phyloP scores from a whole-genome alignment of 2,329 filamentous ascomycete genomes.

The Paraconiothyrium brasiliense region DNA sequence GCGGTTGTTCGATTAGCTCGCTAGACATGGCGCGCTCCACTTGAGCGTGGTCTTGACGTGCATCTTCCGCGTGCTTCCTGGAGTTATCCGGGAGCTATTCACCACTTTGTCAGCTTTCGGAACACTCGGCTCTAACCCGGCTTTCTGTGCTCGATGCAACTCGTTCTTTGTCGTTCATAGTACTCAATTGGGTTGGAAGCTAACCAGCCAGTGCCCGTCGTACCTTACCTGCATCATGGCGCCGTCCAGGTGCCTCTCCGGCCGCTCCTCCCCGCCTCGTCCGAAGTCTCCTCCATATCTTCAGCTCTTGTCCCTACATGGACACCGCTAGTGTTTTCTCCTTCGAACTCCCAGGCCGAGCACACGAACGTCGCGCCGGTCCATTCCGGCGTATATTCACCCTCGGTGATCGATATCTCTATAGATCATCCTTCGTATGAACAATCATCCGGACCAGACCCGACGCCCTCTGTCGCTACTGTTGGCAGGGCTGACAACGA shows the following conservation, averaged over 20 bases:
- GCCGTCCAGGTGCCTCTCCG: constrained; percentile 48
- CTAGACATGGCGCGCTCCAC: constrained; percentile 6
- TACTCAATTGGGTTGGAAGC: constrained; percentile 30
- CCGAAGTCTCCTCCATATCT: constrained; percentile 33
- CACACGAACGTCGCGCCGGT: constrained; percentile 38
- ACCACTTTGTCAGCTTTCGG: constrained; percentile 41
- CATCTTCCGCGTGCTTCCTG: constrained; percentile 37
- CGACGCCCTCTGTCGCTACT: constrained; percentile 25
- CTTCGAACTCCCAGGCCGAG: constrained; percentile 24
- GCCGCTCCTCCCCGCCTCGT: constrained; percentile 35
- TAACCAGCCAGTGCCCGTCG: constrained; percentile 48
- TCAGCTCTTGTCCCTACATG: constrained; percentile 36
- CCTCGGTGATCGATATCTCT: constrained; percentile 42
- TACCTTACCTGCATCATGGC: constrained; percentile 46
- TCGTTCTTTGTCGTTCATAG: constrained; percentile 16
- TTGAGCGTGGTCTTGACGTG: constrained; percentile 23
- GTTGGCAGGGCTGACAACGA: constrained; percentile 24
- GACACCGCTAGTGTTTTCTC: constrained; percentile 32
- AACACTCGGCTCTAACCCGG: constrained; percentile 31
- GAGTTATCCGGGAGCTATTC: constrained; percentile 23
- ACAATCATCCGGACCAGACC: constrained; percentile 27
- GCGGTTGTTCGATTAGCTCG: constrained; percentile 17
- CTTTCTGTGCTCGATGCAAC: constrained; percentile 15
- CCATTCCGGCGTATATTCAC: constrained; percentile 29
- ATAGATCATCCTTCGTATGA: constrained; percentile 37